Evolutionary conservation across 371 early-diverging fungal species (phyloP).

Genomic region (Parasitella parasitica): DNA sequence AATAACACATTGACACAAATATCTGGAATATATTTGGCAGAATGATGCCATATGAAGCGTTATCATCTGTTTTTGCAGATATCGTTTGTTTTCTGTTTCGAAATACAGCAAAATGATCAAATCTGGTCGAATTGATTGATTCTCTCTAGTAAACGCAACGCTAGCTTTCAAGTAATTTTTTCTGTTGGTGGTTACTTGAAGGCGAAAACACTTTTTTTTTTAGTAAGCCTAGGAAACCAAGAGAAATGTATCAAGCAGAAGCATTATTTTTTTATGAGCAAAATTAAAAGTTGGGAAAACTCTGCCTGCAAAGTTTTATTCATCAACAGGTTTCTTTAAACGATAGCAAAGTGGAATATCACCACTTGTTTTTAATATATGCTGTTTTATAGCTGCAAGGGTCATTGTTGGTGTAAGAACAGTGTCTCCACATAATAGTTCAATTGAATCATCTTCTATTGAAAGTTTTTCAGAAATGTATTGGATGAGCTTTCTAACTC

Average conservation of each 20-base stretch:
- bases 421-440: slow-evolving; percentile 78
- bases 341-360: slow-evolving; percentile 76
- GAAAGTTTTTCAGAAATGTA: slow-evolving; percentile 80
- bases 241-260: too few relatives aligned
- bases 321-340: slow-evolving; percentile 23
- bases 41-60: not conserved
- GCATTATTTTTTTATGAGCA: too few relatives aligned
- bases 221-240: too few relatives aligned
- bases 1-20: not conserved
- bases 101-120: too few relatives aligned
- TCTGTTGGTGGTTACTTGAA: too few relatives aligned
- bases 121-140: too few relatives aligned
- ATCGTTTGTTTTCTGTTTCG: too few relatives aligned
- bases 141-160: too few relatives aligned
- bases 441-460: slow-evolving; percentile 44
- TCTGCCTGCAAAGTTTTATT: slow-evolving; percentile 17
- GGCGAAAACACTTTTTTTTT: too few relatives aligned
- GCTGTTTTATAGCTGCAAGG: slow-evolving; percentile 79
- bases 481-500: slow-evolving; percentile 79
- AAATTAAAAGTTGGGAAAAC: not conserved
- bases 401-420: slow-evolving; percentile 74
- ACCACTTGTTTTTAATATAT: slow-evolving; percentile 80
- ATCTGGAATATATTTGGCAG: not conserved
- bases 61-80: too few relatives aligned
- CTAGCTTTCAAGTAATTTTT: too few relatives aligned